phyloP scores from a whole-genome alignment of 805 yeast species.

The Candida easanensis region DNA sequence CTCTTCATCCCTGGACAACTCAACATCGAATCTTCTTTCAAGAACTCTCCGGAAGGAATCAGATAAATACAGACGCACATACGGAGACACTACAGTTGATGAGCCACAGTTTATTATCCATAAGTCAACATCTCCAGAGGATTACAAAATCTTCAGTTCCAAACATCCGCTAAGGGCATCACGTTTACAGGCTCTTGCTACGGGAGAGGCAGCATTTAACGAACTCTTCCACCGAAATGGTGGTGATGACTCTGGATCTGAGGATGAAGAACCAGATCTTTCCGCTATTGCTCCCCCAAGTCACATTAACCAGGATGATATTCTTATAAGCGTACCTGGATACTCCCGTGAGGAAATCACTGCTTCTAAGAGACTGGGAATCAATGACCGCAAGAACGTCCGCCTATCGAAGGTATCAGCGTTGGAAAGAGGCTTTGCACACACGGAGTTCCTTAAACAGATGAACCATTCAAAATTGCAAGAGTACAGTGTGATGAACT shows the following conservation, averaged over 20 bases:
- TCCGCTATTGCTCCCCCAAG: slow-evolving; percentile 20
- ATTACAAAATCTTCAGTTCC: slow-evolving; percentile 23
- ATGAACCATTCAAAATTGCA: slow-evolving; percentile 13
- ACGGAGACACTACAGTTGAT: slow-evolving; percentile 6
- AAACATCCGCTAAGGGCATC: slow-evolving; percentile 26
- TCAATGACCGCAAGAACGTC: slow-evolving; percentile 25
- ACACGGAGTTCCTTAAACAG: slow-evolving; percentile 17
- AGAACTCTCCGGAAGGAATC: slow-evolving; percentile 27
- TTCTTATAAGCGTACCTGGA: slow-evolving; percentile 27
- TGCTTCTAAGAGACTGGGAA: slow-evolving; percentile 23
- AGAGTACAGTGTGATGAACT: slow-evolving; percentile 19
- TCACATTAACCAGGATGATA: slow-evolving; percentile 21
- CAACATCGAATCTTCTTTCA: slow-evolving; percentile 25
- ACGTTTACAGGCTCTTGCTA: slow-evolving; percentile 23
- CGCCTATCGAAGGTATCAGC: slow-evolving; percentile 22
- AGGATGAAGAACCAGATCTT: slow-evolving; percentile 28
- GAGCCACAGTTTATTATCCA: slow-evolving; percentile 26
- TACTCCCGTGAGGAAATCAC: slow-evolving; percentile 27
- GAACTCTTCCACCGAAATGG: slow-evolving; percentile 23
- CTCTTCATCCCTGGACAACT: slow-evolving; percentile 12
- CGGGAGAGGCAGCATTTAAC: slow-evolving; percentile 24
- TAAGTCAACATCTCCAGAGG: slow-evolving; percentile 27
- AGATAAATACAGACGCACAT: slow-evolving; percentile 19
- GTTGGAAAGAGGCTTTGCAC: slow-evolving; percentile 23
- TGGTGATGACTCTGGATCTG: slow-evolving; percentile 26